Percentiles rank a stretch among this genome's conserved stretches.
Conservation (phyloP, 805 yeast species). For the Komagataella pseudopastoris region DNA sequence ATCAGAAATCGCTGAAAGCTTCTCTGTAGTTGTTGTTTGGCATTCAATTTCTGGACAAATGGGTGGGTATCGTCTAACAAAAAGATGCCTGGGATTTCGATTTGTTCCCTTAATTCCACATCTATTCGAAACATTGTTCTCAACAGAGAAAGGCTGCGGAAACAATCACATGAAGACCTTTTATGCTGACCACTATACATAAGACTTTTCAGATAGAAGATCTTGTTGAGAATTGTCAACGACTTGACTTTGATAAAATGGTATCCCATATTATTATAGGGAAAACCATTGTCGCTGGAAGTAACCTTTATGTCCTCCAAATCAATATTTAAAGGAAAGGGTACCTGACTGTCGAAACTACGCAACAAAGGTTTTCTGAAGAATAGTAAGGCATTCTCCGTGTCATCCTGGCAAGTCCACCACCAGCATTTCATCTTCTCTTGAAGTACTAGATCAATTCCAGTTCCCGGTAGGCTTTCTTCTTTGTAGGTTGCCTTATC, state of each 20-base stretch:
- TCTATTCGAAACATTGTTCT: not conserved
- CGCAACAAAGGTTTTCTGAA: constrained; percentile 1
- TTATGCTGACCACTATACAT: not conserved
- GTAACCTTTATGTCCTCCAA: not conserved
- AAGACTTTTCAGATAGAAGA: not conserved
- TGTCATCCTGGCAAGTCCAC: constrained; percentile 1
- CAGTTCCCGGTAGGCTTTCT: not conserved
- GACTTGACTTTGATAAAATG: not conserved
- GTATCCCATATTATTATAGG: not conserved
- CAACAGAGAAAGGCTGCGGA: not conserved
- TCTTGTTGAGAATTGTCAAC: not conserved
- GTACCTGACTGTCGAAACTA: not conserved
- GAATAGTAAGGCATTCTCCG: constrained; percentile 1
- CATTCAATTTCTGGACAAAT: not conserved
- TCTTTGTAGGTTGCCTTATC: not conserved
- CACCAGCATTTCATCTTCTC: constrained; percentile 1
- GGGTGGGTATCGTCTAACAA: not conserved
- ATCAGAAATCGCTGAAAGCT: not conserved
- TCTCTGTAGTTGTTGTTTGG: not conserved
- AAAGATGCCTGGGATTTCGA: not conserved
- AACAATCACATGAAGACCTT: not conserved
- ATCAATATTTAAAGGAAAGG: constrained; percentile 1
- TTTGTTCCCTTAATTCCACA: not conserved
- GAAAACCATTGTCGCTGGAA: not conserved
- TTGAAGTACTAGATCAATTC: not conserved